Base-by-base conservation (phyloP, 495 filamentous ascomycete genomes). In the Parathielavia hyrcaniae region DNA sequence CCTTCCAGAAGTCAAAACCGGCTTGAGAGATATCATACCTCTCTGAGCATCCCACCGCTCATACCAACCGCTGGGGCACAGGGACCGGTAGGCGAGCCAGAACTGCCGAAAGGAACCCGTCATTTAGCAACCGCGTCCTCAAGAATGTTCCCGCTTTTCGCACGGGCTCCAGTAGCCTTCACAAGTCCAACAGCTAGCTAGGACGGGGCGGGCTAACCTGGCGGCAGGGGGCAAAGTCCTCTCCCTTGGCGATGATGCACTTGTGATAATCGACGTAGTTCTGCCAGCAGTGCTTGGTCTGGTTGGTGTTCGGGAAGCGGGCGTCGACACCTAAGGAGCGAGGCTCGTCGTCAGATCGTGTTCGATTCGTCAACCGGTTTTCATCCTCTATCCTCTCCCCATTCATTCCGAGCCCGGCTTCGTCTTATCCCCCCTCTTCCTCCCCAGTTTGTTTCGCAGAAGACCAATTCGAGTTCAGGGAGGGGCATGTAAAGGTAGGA, bases 261-360 rank as follows among this genome's bases (percentile, higher is more conserved):
- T 97, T 99, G 85, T 99, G 86, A 83, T 99, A 97, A 77, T 99
- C 95, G 81, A 99, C 95, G 77, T 99, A 99, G 82, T 98, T 93
- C 70, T 96, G 91, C 91, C 91, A 96, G 88, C 90, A 97, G 74
- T 84, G 82, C 81, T 85, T 85, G 64, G 82, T 84, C 77, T 99
- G 95, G 81, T 99, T 99, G 80, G 83, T 78, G 82, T 99, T 95
- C 64, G 95, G 95, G 81, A 97, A 99, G 73, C 95, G 92, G 73
- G 95, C 95, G 73, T 97, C 95, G 78, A 95, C 95, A 79, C 93
- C 93, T 96, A 74, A 56, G 51, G 46, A 16, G 22, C 20, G 59
- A 19, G 47, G 30, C 49, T 49, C n/a, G 40, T 30, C 50, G 61
- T 59, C 57, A 55, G 51, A 56, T 40, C 14, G 30, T 38, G n/a